phyloP scores from a whole-genome alignment of 768 basidiomycete genomes.

The Pilatotrama ljubarskyi region DNA sequence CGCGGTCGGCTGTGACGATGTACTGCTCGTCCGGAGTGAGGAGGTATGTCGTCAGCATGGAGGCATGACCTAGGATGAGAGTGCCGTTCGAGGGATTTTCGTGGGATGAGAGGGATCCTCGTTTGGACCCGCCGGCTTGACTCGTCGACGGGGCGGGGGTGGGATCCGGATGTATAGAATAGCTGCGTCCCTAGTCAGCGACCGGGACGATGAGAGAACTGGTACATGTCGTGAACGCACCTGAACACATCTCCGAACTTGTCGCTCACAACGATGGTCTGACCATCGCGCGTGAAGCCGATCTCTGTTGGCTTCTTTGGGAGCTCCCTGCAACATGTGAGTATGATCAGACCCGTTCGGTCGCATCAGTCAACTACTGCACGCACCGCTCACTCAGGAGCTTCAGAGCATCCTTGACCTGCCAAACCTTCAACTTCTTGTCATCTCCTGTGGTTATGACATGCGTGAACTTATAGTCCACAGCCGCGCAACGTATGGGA shows the following conservation, averaged over 20 bases:
- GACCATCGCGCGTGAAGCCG: conserved; percentile 56
- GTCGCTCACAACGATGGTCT: conserved; percentile 80
- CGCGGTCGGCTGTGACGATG: conserved; percentile 89
- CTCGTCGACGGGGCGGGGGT: background rate
- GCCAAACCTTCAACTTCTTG: conserved; percentile 79
- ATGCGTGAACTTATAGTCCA: conserved; percentile 45
- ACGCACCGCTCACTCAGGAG: conserved; percentile 64
- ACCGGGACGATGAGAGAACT: background rate
- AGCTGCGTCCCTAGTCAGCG: conserved; percentile 40
- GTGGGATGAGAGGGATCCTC: conserved; percentile 50
- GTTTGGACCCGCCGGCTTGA: conserved; percentile 29
- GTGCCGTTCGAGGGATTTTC: conserved; percentile 69
- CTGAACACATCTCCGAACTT: conserved; percentile 95
- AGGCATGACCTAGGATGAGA: conserved; percentile 85
- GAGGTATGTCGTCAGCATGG: conserved; percentile 73
- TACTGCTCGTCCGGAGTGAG: conserved; percentile 67
- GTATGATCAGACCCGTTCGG: background rate
- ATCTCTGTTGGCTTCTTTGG: conserved; percentile 82
- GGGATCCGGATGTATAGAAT: conserved; percentile 50
- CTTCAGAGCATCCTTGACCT: conserved; percentile 49
- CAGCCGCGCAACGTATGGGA: conserved; percentile 58
- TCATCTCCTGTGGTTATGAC: conserved; percentile 75
- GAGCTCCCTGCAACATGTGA: conserved; percentile 54
- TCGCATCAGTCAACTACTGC: background rate
- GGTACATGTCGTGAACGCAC: conserved; percentile 34